Percentiles rank a stretch among this genome's conserved stretches.
These are phyloP conservation scores for Ceratobasidium sp. DNA, from an alignment of 1,284 basidiomycete genomes.

Conservation along the genomic window DNA sequence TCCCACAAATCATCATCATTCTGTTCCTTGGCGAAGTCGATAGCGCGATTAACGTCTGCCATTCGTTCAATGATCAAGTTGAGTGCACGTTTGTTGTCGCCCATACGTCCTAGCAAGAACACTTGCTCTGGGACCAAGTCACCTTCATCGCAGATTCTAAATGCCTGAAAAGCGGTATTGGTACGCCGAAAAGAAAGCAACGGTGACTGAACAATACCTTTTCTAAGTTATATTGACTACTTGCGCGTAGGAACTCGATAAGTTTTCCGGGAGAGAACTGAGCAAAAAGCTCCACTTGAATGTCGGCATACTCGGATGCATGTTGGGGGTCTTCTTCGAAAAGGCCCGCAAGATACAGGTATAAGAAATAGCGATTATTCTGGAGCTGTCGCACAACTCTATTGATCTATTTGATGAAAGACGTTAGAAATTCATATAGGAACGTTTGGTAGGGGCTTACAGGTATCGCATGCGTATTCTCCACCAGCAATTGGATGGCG, in stretches of 20 bases:
- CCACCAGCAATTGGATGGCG: conserved; percentile 90
- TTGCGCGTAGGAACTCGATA: conserved; percentile 92
- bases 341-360: conserved; percentile 93
- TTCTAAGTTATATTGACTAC: conserved; percentile 93
- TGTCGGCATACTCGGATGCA: conserved; percentile 85
- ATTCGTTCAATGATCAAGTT: conserved; percentile 96
- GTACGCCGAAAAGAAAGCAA: background rate
- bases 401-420: conserved; percentile 70
- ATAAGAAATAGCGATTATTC: conserved; percentile 83
- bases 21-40: conserved; percentile 98
- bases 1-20: conserved; percentile 99
- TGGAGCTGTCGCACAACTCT: conserved; percentile 91
- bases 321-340: conserved; percentile 89
- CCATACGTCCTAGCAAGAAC: conserved; percentile 96
- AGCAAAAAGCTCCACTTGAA: conserved; percentile 92
- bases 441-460: conserved; percentile 59
- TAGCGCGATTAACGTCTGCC: conserved; percentile 93
- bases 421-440: background rate
- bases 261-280: conserved; percentile 84
- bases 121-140: conserved; percentile 98
- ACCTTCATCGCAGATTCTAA: conserved; percentile 83
- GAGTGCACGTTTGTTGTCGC: conserved; percentile 95
- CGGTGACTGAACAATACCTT: conserved; percentile 61
- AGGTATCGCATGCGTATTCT: conserved; percentile 96
- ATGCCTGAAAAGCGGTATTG: conserved; percentile 71